A percentile compares a stretch with the other conserved stretches of the same genome.
phyloP scores from a whole-genome alignment of 805 yeast genomes.

The Kazachstania martiniae region DNA sequence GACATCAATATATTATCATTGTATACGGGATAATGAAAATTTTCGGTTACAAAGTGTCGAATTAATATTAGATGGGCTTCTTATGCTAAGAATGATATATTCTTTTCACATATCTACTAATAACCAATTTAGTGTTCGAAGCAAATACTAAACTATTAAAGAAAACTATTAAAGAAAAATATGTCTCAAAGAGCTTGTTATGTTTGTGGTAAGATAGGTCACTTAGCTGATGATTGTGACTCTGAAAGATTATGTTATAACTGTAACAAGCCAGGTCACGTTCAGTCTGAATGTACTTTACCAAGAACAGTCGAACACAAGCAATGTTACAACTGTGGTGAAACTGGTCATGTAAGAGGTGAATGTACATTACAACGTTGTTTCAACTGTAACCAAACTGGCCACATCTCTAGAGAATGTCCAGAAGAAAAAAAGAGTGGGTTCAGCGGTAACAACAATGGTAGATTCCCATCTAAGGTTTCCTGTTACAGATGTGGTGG shows the following conservation, averaged over 20 bases:
- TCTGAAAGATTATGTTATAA: constrained; percentile 83
- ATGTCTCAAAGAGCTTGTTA: constrained; percentile 68
- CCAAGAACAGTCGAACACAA: constrained; percentile 78
- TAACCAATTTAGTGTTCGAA: too few species aligned
- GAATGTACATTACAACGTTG: constrained; percentile 75
- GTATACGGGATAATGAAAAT: too few species aligned
- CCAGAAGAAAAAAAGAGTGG: constrained; percentile 27
- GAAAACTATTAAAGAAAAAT: too few species aligned
- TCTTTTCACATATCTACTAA: too few species aligned
- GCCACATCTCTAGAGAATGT: constrained; percentile 78
- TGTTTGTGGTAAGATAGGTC: constrained; percentile 89
- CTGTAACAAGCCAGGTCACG: constrained; percentile 85
- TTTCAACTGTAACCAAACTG: constrained; percentile 66
- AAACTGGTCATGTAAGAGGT: constrained; percentile 76
- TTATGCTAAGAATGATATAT: too few species aligned
- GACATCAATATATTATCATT: too few species aligned
- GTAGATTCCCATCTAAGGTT: constrained; percentile 13
- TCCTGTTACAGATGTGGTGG: constrained; percentile 89
- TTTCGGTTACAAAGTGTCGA: too few species aligned
- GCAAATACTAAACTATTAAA: too few species aligned
- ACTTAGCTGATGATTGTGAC: constrained; percentile 84
- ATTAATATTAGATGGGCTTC: too few species aligned
- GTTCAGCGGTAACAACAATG: constrained; percentile 6
- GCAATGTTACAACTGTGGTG: constrained; percentile 90
- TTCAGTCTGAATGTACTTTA: constrained; percentile 77